Conservation (phyloP, 495 filamentous ascomycete genomes). For the Bryoglossum gracile region DNA sequence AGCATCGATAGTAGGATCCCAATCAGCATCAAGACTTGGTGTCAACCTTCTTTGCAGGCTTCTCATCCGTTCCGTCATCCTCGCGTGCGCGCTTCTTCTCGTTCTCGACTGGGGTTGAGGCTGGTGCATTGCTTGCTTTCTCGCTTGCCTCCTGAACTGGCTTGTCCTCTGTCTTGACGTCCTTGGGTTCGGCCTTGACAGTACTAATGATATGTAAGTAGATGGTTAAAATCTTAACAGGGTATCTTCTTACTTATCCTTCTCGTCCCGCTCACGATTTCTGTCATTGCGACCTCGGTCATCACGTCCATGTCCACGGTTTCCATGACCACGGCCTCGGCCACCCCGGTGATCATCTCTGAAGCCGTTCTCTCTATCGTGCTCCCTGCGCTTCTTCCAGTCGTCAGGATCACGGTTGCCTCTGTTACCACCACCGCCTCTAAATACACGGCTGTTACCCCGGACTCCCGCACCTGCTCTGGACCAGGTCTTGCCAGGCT, state of each 20-base stretch:
- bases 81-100: constrained; percentile 25
- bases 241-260: constrained; percentile 20
- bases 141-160: too few species aligned
- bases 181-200: constrained; percentile 25
- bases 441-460: too few species aligned
- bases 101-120: constrained; percentile 3
- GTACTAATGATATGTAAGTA: constrained; percentile 25
- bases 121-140: too few species aligned
- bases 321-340: constrained; percentile 28
- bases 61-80: constrained; percentile 12
- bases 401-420: constrained; percentile 45
- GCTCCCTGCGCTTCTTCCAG: constrained; percentile 60
- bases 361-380: constrained; percentile 60
- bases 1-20: constrained; percentile 19
- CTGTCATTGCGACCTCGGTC: constrained; percentile 27
- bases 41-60: constrained; percentile 44
- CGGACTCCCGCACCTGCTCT: constrained; percentile 14
- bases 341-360: constrained; percentile 28
- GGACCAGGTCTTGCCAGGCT: constrained; percentile 34
- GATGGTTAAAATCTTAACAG: neutral
- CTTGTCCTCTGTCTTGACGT: neutral
- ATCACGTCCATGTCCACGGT: constrained; percentile 29
- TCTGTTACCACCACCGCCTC: constrained; percentile 17
- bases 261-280: constrained; percentile 26
- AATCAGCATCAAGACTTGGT: too few species aligned